Percentiles rank a stretch among this genome's conserved stretches.
Conservation (phyloP, 225 moss, liverwort and hornwort genomes). For the Bryum argenteum region DNA sequence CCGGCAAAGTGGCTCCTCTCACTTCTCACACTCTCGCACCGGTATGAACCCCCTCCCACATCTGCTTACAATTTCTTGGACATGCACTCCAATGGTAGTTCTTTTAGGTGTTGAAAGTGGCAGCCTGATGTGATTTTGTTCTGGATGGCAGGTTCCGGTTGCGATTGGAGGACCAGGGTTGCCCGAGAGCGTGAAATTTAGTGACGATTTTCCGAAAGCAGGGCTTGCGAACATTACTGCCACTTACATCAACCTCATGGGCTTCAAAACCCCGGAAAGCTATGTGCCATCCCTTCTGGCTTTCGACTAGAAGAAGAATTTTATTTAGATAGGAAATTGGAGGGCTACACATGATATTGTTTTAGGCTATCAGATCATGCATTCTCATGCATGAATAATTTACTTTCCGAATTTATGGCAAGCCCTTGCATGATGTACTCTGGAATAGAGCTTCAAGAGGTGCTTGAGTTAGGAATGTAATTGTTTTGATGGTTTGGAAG, state of each 20-base stretch:
- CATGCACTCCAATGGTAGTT: neutral
- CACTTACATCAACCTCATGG: conserved; percentile 89
- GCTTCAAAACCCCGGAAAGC: conserved; percentile 79
- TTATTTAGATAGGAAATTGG: conserved; percentile 9
- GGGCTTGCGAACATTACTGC: conserved; percentile 96
- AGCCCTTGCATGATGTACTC: neutral
- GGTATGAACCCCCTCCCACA: conserved; percentile 37
- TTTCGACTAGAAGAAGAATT: conserved; percentile 37
- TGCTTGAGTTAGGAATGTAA: neutral
- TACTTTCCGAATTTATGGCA: neutral
- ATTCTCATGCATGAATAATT: conserved; percentile 26
- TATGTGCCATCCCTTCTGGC: conserved; percentile 77
- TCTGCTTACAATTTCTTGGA: neutral
- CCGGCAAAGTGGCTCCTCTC: conserved; percentile 71
- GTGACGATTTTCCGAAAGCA: conserved; percentile 67
- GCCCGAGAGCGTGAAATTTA: conserved; percentile 71
- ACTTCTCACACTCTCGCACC: conserved; percentile 89
- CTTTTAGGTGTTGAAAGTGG: neutral
- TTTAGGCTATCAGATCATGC: neutral
- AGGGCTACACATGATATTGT: conserved; percentile 4
- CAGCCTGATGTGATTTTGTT: too few relatives aligned
- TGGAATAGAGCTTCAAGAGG: conserved; percentile 1
- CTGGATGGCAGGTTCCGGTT: conserved; percentile 69
- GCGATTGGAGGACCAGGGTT: conserved; percentile 94
- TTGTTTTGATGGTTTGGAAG: neutral